Conservation (phyloP, 495 filamentous ascomycete genomes). For the Aspergillus bridgeri region DNA sequence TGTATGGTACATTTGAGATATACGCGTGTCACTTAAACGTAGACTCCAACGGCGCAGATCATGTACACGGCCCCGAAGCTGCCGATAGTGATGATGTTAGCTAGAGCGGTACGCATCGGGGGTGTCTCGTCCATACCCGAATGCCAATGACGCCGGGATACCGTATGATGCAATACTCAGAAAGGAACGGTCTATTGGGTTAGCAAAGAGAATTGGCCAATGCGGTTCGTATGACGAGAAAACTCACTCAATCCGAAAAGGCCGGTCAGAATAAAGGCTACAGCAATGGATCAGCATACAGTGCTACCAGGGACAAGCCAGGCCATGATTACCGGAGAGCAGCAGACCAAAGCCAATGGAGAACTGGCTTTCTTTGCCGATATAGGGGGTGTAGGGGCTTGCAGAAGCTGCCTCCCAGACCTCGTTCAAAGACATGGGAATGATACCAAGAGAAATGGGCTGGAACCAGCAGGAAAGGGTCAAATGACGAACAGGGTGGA, state of each 20-base stretch:
- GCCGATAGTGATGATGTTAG: constrained; percentile 16
- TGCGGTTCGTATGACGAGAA: constrained; percentile 4
- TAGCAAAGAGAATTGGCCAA: constrained; percentile 4
- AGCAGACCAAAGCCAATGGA: constrained; percentile 76
- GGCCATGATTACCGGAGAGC: constrained; percentile 49
- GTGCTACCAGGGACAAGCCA: background rate
- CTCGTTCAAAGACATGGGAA: constrained; percentile 68
- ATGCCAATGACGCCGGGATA: constrained; percentile 78
- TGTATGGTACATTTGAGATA: constrained; percentile 40
- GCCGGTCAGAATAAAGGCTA: constrained; percentile 61
- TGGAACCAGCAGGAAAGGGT: constrained; percentile 4
- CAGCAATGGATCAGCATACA: constrained; percentile 13
- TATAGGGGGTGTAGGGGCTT: constrained; percentile 75
- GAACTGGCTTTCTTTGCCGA: constrained; percentile 84
- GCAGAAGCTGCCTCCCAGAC: constrained; percentile 85
- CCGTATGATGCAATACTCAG: constrained; percentile 73
- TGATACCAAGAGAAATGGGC: background rate
- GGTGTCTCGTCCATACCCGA: constrained; percentile 62
- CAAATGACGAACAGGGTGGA: background rate
- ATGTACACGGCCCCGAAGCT: constrained; percentile 96
- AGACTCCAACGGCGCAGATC: constrained; percentile 98
- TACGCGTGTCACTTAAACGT: constrained; percentile 64
- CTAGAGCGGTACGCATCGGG: background rate
- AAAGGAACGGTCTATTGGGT: constrained; percentile 73
- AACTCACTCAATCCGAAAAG: constrained; percentile 80